phyloP scores from a whole-genome alignment of 768 basidiomycete species.

The Pleurotus citrinopileatus region DNA sequence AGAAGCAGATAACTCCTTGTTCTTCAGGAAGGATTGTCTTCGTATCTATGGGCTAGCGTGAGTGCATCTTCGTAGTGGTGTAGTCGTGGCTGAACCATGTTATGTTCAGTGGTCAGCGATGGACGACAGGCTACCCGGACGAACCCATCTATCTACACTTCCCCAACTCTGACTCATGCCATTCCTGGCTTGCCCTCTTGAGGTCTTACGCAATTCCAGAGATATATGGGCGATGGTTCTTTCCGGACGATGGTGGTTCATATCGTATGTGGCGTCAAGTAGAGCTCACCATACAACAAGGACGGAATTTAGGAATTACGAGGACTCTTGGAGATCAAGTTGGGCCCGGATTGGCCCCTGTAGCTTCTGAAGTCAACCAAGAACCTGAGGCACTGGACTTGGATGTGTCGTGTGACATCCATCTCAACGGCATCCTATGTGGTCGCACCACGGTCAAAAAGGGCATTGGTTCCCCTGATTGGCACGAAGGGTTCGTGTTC shows the following conservation, averaged over 20 bases:
- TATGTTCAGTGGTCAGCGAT: conserved; percentile 51
- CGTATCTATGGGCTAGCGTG: conserved; percentile 66
- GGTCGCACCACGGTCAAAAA: conserved; percentile 76
- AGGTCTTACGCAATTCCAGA: conserved; percentile 81
- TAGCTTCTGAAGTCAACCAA: conserved; percentile 24
- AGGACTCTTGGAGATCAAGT: conserved; percentile 28
- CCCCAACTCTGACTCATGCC: conserved; percentile 54
- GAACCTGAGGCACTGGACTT: conserved; percentile 57
- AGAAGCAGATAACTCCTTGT: conserved; percentile 70
- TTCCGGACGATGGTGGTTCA: conserved; percentile 62
- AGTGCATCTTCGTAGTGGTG: conserved; percentile 16
- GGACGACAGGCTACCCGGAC: conserved; percentile 45
- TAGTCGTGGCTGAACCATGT: conserved; percentile 2
- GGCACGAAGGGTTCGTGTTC: conserved; percentile 80
- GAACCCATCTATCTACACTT: conserved; percentile 81
- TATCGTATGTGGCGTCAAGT: conserved; percentile 89
- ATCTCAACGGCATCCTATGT: conserved; percentile 60
- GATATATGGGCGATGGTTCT: conserved; percentile 62
- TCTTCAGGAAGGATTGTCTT: conserved; percentile 74
- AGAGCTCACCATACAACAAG: conserved; percentile 70
- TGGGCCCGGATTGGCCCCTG: conserved; percentile 10
- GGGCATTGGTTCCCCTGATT: conserved; percentile 64
- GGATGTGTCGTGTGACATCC: conserved; percentile 80
- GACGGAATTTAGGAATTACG: conserved; percentile 63
- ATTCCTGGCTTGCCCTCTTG: conserved; percentile 78